These are phyloP conservation scores for Hypomontagnella monticulosa DNA, from an alignment of 495 filamentous ascomycete species.

Conservation along the genomic window DNA sequence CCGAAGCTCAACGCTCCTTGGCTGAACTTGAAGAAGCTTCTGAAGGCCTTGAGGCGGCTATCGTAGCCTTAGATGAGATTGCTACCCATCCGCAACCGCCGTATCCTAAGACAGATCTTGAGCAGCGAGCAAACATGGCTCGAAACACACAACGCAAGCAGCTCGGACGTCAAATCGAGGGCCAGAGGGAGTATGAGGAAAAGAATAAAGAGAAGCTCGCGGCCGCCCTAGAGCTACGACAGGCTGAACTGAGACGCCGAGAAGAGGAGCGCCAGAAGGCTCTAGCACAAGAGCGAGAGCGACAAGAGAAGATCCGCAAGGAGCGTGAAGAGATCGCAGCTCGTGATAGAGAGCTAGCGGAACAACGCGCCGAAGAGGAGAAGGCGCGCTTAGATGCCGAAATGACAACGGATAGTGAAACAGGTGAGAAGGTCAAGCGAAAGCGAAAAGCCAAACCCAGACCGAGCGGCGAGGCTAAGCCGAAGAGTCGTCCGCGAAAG, in stretches of 20 bases:
- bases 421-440: conserved; percentile 77
- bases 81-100: conserved; percentile 85
- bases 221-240: conserved; percentile 76
- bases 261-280: conserved; percentile 75
- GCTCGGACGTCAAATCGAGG: conserved; percentile 82
- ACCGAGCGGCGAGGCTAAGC: conserved; percentile 56
- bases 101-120: conserved; percentile 87
- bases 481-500: conserved; percentile 61
- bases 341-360: conserved; percentile 74
- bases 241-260: conserved; percentile 76
- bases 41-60: conserved; percentile 88
- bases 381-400: conserved; percentile 72
- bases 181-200: conserved; percentile 90
- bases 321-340: conserved; percentile 83
- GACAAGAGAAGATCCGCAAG: conserved; percentile 79
- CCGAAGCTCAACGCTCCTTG: conserved; percentile 77
- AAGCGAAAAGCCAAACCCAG: conserved; percentile 65
- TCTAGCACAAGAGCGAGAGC: conserved; percentile 72
- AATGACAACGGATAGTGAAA: conserved; percentile 78
- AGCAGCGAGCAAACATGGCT: conserved; percentile 96
- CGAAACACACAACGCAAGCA: conserved; percentile 92
- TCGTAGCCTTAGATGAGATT: conserved; percentile 80
- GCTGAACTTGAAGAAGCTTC: conserved; percentile 80
- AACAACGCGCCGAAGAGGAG: conserved; percentile 77
- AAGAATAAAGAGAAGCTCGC: conserved; percentile 87